Percentiles rank a stretch among this genome's conserved stretches.
Conservation (phyloP, 805 yeast genomes). For the Ogataea nonfermentans region DNA sequence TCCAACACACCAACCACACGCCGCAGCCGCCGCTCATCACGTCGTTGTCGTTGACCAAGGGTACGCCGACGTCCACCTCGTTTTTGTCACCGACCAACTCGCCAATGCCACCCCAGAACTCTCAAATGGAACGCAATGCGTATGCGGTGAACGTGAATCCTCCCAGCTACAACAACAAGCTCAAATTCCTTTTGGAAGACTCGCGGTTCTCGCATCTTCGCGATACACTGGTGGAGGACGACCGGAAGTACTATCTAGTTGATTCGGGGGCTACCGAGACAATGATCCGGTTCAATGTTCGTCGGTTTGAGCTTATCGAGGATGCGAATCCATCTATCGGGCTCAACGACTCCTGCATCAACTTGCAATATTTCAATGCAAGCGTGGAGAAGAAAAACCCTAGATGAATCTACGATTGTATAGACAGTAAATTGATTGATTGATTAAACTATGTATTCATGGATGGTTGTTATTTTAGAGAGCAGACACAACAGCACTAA, state of each 20-base stretch:
- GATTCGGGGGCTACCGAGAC: constrained; percentile 17
- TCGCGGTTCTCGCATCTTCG: constrained; percentile 24
- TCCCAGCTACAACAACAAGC: constrained; percentile 33
- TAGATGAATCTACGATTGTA: constrained; percentile 5
- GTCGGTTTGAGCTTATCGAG: constrained; percentile 58
- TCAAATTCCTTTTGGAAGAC: constrained; percentile 24
- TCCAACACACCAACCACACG: constrained; percentile 8
- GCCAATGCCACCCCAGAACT: constrained; percentile 27
- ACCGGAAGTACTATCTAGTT: constrained; percentile 18
- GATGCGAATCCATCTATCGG: constrained; percentile 49
- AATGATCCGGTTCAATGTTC: constrained; percentile 39
- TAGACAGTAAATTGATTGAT: constrained; percentile 2
- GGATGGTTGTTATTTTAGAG: constrained; percentile 17
- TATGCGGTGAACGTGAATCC: constrained; percentile 30
- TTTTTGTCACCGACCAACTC: constrained; percentile 28
- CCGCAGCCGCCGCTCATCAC: constrained; percentile 20
- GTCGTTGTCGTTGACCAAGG: constrained; percentile 22
- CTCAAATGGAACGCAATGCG: constrained; percentile 20
- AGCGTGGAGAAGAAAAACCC: constrained; percentile 49
- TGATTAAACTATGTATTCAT: constrained; percentile 8
- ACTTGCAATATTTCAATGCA: constrained; percentile 53
- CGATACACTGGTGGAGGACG: constrained; percentile 26
- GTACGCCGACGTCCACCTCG: constrained; percentile 22
- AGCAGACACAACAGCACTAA: constrained; percentile 30
- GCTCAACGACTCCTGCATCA: constrained; percentile 52